Percentiles rank a stretch among this genome's conserved stretches.
phyloP scores from a whole-genome alignment of 164 flowering plant species.

The Aristolochia fimbriata region DNA sequence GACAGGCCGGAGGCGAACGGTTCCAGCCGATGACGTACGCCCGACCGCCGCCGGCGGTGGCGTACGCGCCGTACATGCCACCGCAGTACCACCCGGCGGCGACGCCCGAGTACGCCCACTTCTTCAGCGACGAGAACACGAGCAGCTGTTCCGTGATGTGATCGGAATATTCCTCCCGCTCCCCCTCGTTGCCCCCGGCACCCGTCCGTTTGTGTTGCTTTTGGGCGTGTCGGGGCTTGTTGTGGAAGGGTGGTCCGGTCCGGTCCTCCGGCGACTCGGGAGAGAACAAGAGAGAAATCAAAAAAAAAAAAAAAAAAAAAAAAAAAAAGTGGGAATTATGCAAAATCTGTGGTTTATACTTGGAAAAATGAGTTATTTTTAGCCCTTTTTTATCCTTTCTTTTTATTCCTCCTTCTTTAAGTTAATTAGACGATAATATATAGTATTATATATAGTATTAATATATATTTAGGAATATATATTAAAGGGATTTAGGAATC shows the following conservation, averaged over 20 bases:
- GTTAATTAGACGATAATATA: background rate
- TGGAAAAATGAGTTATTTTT: background rate
- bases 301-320: background rate
- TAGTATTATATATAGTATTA: background rate
- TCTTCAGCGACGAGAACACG: conserved; percentile 86
- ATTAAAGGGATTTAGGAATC: background rate
- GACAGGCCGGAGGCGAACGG: conserved; percentile 53
- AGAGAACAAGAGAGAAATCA: no score
- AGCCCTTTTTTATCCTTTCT: background rate
- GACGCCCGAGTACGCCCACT: conserved; percentile 30
- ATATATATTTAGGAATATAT: background rate
- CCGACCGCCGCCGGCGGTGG: conserved; percentile 66
- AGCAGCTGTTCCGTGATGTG: conserved; percentile 84
- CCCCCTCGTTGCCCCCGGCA: background rate
- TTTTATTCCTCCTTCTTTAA: background rate
- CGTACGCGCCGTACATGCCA: conserved; percentile 47
- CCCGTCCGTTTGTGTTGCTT: conserved; percentile 2
- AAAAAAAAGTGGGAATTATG: no score
- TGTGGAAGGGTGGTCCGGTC: background rate
- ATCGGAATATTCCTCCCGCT: conserved; percentile 9
- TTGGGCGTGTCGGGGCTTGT: conserved; percentile 3
- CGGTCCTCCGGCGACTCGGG: no score
- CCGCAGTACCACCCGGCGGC: conserved; percentile 27
- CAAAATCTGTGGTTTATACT: conserved; percentile 1
- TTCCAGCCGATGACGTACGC: conserved; percentile 91